A percentile compares a stretch with the other conserved stretches of the same genome.
Conservation (phyloP, 352 stramenopile species). For the Elongisporangium undulatum region DNA sequence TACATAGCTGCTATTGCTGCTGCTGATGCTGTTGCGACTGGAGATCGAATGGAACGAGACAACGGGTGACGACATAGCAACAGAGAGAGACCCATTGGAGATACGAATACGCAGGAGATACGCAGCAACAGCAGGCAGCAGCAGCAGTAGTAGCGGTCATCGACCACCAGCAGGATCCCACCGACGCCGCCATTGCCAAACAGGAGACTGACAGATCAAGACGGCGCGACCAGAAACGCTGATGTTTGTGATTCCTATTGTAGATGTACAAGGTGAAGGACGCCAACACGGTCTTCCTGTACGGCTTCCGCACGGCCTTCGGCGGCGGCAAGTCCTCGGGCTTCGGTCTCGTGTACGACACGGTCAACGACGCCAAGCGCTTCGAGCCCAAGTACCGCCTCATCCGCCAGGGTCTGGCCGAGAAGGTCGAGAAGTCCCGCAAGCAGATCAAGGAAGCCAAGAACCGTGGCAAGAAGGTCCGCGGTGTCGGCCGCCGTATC, state of each 20-base stretch:
- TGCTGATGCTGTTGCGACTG: background rate
- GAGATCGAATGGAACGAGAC: background rate
- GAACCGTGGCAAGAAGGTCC: slow-evolving; percentile 98
- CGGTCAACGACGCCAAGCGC: slow-evolving; percentile 96
- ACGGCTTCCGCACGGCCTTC: slow-evolving; percentile 97
- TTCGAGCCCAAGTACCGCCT: slow-evolving; percentile 99
- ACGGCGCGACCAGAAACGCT: background rate
- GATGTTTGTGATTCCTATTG: background rate
- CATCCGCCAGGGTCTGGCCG: slow-evolving; percentile 85
- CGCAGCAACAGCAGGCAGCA: background rate
- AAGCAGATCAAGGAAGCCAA: slow-evolving; percentile 99
- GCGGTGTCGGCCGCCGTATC: slow-evolving; percentile 96
- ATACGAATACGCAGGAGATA: background rate
- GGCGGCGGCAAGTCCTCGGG: slow-evolving; percentile 97
- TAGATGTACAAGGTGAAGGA: slow-evolving; percentile 97
- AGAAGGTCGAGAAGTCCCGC: slow-evolving; percentile 96
- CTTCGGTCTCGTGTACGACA: slow-evolving; percentile 99
- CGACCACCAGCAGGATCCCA: background rate
- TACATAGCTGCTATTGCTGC: background rate
- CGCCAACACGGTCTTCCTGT: slow-evolving; percentile 94
- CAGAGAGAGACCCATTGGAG: slow-evolving; percentile 1
- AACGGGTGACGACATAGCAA: slow-evolving; percentile 3
- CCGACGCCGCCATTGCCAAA: background rate
- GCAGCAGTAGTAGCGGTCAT: background rate
- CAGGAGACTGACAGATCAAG: background rate